Base-by-base conservation (phyloP, 2,329 filamentous ascomycete species). In the Phoma herbarum region DNA sequence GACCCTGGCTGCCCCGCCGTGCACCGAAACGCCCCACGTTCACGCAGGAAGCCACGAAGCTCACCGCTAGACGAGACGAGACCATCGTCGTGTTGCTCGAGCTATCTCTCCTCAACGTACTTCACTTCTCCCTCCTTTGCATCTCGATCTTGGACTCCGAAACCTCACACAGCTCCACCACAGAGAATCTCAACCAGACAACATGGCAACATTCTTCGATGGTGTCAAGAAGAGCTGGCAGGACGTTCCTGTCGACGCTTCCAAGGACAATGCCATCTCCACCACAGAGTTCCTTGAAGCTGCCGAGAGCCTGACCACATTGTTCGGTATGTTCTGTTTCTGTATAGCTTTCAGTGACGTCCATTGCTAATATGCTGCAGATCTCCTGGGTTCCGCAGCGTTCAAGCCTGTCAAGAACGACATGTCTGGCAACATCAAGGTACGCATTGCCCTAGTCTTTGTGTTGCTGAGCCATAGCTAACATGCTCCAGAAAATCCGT, bases 321-420 rank as follows among this genome's bases (percentile, higher is more conserved):
- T 99, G 62, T 98, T 98, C 74, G 92, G 92, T 95, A 78, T 26
- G 79, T 67, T 23, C 16, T 37, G 11, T 9, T 6, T 22, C 11
- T 6, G 3, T 31, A 20, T 26, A 20, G n/a, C 4, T n/a, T 28
- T 18, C n/a, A 41, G 22, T 23, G 18, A 14, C 4, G 7, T 14
- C 5, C 20, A 12, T 39, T 60, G 2, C 44, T 59, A 49, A 60
- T 25, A 29, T 42, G 16, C 5, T n/a, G 47, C 63, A 86, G 87
- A 88, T 75, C 79, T 87, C 39, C 79, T 89, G 26, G 86, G 85
- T 51, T 84, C 83, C 43, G 86, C 90, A 31, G 93, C 93, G 65
- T 98, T 99, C 81, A 87, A 84, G 53, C 90, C 92, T 25, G 94
- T 98, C 76, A 97, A 97, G 86, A 90, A 81, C 68, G 95, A 99